phyloP scores from a whole-genome alignment of 129 eudicot genomes.

The Artemisia annua region DNA sequence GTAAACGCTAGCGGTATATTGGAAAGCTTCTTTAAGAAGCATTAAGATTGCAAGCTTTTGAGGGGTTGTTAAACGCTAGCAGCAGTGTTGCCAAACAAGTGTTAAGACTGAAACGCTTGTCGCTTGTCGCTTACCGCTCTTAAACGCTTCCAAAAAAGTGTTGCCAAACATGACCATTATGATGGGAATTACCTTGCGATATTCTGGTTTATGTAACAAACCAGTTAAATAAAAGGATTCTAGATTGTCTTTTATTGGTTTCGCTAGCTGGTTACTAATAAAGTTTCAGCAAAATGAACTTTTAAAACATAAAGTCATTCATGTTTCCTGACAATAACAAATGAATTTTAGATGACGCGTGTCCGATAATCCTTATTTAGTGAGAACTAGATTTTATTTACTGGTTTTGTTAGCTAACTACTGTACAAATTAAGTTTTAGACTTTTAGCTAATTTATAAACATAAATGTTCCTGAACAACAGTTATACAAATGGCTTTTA shows the following conservation, averaged over 20 bases:
- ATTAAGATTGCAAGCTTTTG: no score
- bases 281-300: neutral
- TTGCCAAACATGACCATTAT: no score
- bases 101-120: no score
- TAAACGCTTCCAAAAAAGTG: no score
- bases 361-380: neutral
- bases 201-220: neutral
- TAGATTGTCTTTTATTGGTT: constrained; percentile 1
- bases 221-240: neutral
- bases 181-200: neutral
- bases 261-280: neutral
- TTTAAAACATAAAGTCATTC: neutral
- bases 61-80: no score
- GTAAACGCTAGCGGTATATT: no score
- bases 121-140: no score
- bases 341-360: neutral
- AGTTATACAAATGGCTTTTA: neutral
- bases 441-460: neutral
- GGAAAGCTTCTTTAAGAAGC: no score
- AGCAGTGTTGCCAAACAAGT: no score
- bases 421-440: neutral
- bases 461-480: neutral
- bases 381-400: no score
- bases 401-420: neutral
- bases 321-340: neutral